Percentiles rank a stretch among this genome's conserved stretches.
Evolutionary conservation across 768 basidiomycete genomes (phyloP).

Genomic region (Tylopilus sp.): DNA sequence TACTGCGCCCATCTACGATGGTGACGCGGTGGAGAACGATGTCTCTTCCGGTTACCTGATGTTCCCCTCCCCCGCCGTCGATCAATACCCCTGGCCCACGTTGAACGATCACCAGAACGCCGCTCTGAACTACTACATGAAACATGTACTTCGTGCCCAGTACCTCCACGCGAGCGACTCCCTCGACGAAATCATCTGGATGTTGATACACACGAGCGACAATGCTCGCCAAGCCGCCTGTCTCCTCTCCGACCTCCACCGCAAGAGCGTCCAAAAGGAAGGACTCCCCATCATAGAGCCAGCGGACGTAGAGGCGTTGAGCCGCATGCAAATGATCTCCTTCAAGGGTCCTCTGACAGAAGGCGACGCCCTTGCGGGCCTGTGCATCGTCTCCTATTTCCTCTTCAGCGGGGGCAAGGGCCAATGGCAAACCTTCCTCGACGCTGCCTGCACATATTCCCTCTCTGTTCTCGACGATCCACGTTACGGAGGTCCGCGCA

Average conservation of each 20-base stretch:
- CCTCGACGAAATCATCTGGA: conserved; percentile 46
- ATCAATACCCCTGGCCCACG: conserved; percentile 14
- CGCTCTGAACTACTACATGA: conserved; percentile 47
- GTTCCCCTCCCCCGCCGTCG: background rate
- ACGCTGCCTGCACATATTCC: conserved; percentile 57
- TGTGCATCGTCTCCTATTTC: conserved; percentile 72
- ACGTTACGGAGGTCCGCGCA: conserved; percentile 37
- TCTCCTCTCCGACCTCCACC: conserved; percentile 61
- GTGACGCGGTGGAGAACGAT: conserved; percentile 12
- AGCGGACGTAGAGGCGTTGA: conserved; percentile 24
- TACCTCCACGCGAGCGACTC: conserved; percentile 62
- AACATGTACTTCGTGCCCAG: conserved; percentile 61
- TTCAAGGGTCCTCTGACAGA: conserved; percentile 35
- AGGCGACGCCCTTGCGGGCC: conserved; percentile 75
- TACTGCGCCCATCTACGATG: conserved; percentile 5
- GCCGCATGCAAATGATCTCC: conserved; percentile 23
- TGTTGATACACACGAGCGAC: conserved; percentile 43
- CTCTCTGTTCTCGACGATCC: conserved; percentile 41
- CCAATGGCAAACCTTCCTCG: conserved; percentile 64
- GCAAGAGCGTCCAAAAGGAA: conserved; percentile 29
- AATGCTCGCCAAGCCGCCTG: conserved; percentile 57
- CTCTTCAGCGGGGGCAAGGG: conserved; percentile 77
- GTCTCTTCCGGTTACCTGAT: conserved; percentile 25
- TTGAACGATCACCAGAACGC: conserved; percentile 18
- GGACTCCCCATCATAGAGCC: conserved; percentile 13